Evolutionary conservation across 257 asterid species (phyloP).

Genomic region (Eustoma russellianum): DNA sequence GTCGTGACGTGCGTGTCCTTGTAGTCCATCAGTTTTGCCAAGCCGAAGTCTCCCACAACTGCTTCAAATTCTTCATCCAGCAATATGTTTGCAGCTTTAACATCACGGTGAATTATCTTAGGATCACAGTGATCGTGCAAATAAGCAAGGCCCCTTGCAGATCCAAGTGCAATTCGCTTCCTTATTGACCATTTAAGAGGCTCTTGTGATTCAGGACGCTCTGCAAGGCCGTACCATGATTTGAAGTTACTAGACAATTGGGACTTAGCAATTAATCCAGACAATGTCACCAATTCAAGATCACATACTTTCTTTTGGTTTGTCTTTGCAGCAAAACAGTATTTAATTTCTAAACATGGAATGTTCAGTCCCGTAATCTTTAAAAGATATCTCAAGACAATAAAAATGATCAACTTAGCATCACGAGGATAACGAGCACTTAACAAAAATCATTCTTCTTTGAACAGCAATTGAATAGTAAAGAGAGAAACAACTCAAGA

Average conservation of each 20-base stretch:
- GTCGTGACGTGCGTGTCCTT: constrained; percentile 91
- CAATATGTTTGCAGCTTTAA: constrained; percentile 78
- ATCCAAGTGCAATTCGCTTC: constrained; percentile 66
- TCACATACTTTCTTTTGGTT: neutral
- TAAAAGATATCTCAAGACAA: too few relatives aligned
- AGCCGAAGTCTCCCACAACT: constrained; percentile 89
- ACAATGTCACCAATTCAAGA: neutral
- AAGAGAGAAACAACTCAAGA: too few relatives aligned
- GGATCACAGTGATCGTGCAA: constrained; percentile 93
- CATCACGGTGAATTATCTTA: constrained; percentile 85
- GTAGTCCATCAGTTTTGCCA: constrained; percentile 95
- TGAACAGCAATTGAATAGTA: too few relatives aligned
- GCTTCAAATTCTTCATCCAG: constrained; percentile 93
- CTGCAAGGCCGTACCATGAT: constrained; percentile 28
- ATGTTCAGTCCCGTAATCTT: neutral
- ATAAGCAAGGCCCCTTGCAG: constrained; percentile 90
- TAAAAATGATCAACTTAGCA: too few relatives aligned
- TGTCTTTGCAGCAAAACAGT: neutral
- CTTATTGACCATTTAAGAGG: constrained; percentile 83
- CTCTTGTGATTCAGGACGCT: constrained; percentile 46
- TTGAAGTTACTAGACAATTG: neutral
- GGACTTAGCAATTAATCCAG: neutral
- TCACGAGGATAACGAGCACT: too few relatives aligned
- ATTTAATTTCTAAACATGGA: neutral
- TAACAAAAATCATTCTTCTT: too few relatives aligned